Percentiles rank a stretch among this genome's conserved stretches.
Conservation (phyloP, 495 filamentous ascomycete species). For the Durotheca rogersii region DNA sequence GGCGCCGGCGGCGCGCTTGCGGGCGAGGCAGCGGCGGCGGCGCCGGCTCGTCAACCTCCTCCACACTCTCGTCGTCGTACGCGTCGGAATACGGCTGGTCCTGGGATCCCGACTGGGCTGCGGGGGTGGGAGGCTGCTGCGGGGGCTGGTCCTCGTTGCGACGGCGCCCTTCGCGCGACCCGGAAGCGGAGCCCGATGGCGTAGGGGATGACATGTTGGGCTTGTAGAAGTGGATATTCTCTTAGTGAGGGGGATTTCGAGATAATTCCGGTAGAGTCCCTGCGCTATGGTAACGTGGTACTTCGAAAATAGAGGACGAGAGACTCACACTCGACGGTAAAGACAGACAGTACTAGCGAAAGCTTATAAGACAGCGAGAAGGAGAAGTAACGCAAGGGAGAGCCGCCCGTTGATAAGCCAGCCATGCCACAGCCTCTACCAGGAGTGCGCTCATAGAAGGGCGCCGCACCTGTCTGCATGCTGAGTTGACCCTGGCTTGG, state of each 20-base stretch:
- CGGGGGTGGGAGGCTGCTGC: slow-evolving; percentile 40
- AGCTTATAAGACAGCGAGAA: too few species aligned
- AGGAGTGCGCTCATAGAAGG: too few species aligned
- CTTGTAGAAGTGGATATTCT: neutral
- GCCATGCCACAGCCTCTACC: too few species aligned
- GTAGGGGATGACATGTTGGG: slow-evolving; percentile 30
- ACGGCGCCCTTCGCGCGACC: slow-evolving; percentile 23
- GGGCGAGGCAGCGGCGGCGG: slow-evolving; percentile 21
- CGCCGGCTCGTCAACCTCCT: slow-evolving; percentile 45
- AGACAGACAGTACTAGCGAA: too few species aligned
- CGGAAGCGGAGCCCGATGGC: slow-evolving; percentile 23
- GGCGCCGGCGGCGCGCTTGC: slow-evolving; percentile 19
- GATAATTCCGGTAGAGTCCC: too few species aligned
- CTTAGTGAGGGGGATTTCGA: too few species aligned
- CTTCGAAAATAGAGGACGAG: too few species aligned
- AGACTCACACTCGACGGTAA: too few species aligned
- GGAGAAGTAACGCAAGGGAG: too few species aligned
- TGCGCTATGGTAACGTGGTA: too few species aligned
- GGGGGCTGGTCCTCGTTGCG: slow-evolving; percentile 30
- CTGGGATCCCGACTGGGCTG: slow-evolving; percentile 39
- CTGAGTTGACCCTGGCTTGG: neutral
- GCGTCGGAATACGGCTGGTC: slow-evolving; percentile 28
- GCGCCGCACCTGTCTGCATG: too few species aligned
- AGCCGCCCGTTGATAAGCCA: too few species aligned
- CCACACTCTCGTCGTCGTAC: slow-evolving; percentile 41